phyloP scores from a whole-genome alignment of 1,139 yeast species.

The Oligophagozyma castellii region DNA sequence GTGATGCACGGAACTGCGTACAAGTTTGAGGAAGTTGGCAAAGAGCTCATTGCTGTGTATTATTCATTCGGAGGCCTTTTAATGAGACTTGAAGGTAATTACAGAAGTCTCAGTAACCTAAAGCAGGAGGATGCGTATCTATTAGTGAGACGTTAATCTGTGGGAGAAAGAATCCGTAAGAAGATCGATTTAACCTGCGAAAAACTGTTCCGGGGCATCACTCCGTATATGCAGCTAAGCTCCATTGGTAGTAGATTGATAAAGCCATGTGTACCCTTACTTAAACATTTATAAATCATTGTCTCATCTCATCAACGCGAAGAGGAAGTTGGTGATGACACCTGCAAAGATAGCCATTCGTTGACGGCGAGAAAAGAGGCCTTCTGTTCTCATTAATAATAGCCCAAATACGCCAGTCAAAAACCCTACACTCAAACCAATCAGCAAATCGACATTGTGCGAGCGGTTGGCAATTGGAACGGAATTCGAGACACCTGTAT shows the following conservation, averaged over 20 bases:
- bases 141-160: slow-evolving; percentile 54
- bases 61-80: slow-evolving; percentile 93
- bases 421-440: slow-evolving; percentile 52
- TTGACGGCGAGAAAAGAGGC: slow-evolving; percentile 43
- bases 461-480: slow-evolving; percentile 23
- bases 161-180: slow-evolving; percentile 2
- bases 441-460: slow-evolving; percentile 44
- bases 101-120: slow-evolving; percentile 73
- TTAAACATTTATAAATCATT: slow-evolving; percentile 3
- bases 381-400: slow-evolving; percentile 41
- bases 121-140: slow-evolving; percentile 92
- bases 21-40: slow-evolving; percentile 74
- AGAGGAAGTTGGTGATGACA: slow-evolving; percentile 40
- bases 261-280: not conserved
- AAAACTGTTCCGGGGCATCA: too few relatives aligned
- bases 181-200: not conserved
- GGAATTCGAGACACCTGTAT: slow-evolving; percentile 25
- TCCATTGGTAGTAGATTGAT: slow-evolving; percentile 1
- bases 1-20: slow-evolving; percentile 98
- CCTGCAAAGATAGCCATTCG: slow-evolving; percentile 54
- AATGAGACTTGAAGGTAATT: slow-evolving; percentile 90
- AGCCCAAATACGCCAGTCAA: slow-evolving; percentile 50
- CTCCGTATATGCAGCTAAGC: too few relatives aligned
- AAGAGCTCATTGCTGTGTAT: slow-evolving; percentile 66
- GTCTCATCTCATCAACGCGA: slow-evolving; percentile 41